A percentile compares a stretch with the other conserved stretches of the same genome.
These are phyloP conservation scores for Kwoniella shandongensis DNA, from an alignment of 768 basidiomycete genomes.

Conservation along the genomic window DNA sequence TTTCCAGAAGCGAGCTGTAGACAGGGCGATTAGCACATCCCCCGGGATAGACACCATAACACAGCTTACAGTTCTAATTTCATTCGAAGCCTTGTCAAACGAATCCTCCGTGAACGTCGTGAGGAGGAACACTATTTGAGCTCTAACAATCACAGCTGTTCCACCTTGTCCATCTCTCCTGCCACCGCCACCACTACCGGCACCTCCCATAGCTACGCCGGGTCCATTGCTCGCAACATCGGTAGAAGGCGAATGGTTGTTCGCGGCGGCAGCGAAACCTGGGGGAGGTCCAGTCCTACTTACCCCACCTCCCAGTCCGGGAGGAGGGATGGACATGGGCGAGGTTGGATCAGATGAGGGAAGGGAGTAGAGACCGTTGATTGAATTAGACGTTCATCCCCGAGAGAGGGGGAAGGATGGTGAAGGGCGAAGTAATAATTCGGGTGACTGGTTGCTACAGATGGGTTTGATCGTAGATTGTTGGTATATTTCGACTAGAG, in stretches of 20 bases:
- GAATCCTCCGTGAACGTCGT: slow-evolving; percentile 96
- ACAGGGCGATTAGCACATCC: slow-evolving; percentile 15
- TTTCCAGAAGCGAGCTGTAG: slow-evolving; percentile 90
- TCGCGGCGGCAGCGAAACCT: slow-evolving; percentile 27
- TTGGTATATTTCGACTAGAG: neutral
- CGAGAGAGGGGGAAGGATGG: slow-evolving; percentile 16
- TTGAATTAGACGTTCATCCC: slow-evolving; percentile 28
- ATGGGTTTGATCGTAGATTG: neutral
- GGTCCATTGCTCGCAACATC: slow-evolving; percentile 14
- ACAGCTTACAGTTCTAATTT: slow-evolving; percentile 93
- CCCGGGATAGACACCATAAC: too few relatives aligned
- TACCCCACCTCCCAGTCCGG: slow-evolving; percentile 47
- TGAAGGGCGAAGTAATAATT: slow-evolving; percentile 16
- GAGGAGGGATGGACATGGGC: slow-evolving; percentile 48
- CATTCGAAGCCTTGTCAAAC: slow-evolving; percentile 87
- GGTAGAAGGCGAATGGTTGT: slow-evolving; percentile 18
- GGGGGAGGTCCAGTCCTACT: slow-evolving; percentile 45
- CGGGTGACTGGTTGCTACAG: slow-evolving; percentile 9
- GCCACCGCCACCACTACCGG: slow-evolving; percentile 13
- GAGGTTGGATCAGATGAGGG: slow-evolving; percentile 1
- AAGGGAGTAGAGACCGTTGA: neutral
- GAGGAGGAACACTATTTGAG: slow-evolving; percentile 96
- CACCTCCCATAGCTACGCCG: neutral
- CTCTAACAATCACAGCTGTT: slow-evolving; percentile 51
- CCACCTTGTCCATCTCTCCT: slow-evolving; percentile 27